Evolutionary conservation across 257 asterid species (phyloP), one percentile per base, ranked within the genome.

Genomic region (Fraxinus americana): DNA sequence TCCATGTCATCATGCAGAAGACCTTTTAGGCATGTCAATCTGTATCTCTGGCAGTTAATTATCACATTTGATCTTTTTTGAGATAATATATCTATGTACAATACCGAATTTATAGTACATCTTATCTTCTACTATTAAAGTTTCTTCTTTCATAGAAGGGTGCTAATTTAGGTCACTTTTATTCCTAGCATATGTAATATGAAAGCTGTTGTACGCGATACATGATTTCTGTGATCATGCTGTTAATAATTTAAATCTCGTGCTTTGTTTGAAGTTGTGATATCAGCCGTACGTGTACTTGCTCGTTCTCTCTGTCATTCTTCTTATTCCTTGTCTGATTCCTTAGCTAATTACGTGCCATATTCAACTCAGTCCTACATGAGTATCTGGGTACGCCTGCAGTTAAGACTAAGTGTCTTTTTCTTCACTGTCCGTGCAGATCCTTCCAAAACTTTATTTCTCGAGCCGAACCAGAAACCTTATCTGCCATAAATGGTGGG

Each of bases 381-480:
- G 35, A 77, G 48, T 17, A 34, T 45, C 36, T 17, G 67, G 39
- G 71, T 71, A 72, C 57, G 34, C 12, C 30, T 43, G 59, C 14
- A 34, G 61, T 77, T 75, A 39, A 67, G 45, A 25, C 79, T 84
- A 70, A 78, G 32, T 78, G 70, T 81, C n/a, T 25, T 72, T 41
- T 66, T 50, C 72, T 79, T 82, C 66, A 30, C 38, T 77, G 79
- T 78, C 78, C 52, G 38, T 82, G 52, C 82, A 93, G 98, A 84
- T 91, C 98, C 78, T 93, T 90, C 87, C 97, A 92, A 87, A 83
- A 88, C 80, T 88, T 91, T 80, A 89, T 93, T 81, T 92, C 97
- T 71, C 89, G 82, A 67, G 80, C 94, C 35, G 96, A 92, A 82
- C 98, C 98, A 12, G 92, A 90, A 81, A 89, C 97, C 32, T 84